Conservation (phyloP, 495 filamentous ascomycete genomes). For the Baudoinia panamericana region DNA sequence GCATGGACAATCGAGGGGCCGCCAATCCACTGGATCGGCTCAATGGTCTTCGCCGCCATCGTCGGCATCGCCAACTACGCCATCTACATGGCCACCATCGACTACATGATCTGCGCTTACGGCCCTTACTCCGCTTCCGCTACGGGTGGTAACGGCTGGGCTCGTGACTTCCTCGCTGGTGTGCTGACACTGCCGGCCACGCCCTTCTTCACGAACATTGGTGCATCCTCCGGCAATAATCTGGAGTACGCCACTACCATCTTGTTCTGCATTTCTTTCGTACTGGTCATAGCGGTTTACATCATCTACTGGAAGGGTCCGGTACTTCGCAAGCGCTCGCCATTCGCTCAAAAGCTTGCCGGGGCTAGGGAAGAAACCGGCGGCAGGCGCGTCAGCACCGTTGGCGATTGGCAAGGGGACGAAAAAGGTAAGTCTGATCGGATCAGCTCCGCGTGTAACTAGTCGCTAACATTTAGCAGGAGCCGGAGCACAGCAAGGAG, state of each 20-base stretch:
- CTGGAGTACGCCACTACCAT: constrained; percentile 61
- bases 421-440: no score
- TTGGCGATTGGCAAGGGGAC: no score
- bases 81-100: constrained; percentile 72
- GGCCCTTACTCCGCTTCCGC: constrained; percentile 68
- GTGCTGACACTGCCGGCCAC: constrained; percentile 61
- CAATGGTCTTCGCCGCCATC: constrained; percentile 49
- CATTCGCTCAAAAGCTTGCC: constrained; percentile 49
- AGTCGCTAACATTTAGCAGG: neutral
- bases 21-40: constrained; percentile 49
- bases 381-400: constrained; percentile 10
- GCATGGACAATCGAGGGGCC: constrained; percentile 50
- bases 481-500: neutral
- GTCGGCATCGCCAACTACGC: constrained; percentile 55
- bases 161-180: constrained; percentile 74
- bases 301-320: constrained; percentile 69
- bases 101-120: constrained; percentile 76
- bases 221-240: constrained; percentile 45
- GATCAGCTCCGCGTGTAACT: no score
- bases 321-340: constrained; percentile 49
- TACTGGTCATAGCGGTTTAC: constrained; percentile 62
- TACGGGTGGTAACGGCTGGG: constrained; percentile 62
- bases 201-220: constrained; percentile 46
- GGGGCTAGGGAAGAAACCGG: constrained; percentile 13
- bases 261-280: constrained; percentile 51